A percentile compares a stretch with the other conserved stretches of the same genome.
Conservation (phyloP, 1,139 yeast genomes). For the Taphrina communis region DNA sequence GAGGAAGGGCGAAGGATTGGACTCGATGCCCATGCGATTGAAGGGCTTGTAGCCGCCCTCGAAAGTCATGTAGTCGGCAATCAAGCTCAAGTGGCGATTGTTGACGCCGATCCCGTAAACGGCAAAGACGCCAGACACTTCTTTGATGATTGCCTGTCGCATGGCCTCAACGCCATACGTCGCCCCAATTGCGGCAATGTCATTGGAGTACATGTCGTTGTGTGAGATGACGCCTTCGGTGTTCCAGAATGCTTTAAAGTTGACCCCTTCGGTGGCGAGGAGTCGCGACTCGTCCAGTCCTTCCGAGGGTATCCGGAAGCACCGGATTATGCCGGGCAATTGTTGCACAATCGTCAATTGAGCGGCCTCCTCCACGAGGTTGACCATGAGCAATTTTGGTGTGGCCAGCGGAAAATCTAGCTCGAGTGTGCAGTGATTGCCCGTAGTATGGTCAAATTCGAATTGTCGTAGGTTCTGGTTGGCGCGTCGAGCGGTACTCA, state of each 20-base stretch:
- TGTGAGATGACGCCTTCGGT: conserved; percentile 91
- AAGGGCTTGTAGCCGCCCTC: conserved; percentile 97
- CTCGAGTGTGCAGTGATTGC: conserved; percentile 92
- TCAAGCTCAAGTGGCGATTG: conserved; percentile 89
- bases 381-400: conserved; percentile 95
- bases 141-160: conserved; percentile 93
- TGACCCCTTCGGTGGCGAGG: conserved; percentile 96
- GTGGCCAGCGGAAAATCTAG: conserved; percentile 83
- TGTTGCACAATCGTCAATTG: conserved; percentile 91
- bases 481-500: conserved; percentile 74
- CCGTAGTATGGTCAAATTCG: conserved; percentile 85
- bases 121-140: conserved; percentile 93
- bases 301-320: conserved; percentile 80
- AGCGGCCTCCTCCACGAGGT: conserved; percentile 90
- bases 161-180: conserved; percentile 99
- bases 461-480: conserved; percentile 72
- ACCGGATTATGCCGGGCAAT: conserved; percentile 87
- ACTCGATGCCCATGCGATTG: conserved; percentile 97
- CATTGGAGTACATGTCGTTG: conserved; percentile 87
- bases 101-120: conserved; percentile 90
- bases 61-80: conserved; percentile 99
- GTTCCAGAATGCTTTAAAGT: conserved; percentile 97
- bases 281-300: conserved; percentile 62
- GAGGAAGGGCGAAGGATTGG: conserved; percentile 93
- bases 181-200: conserved; percentile 83